Base-by-base conservation (phyloP, 306 rosid genomes). In the Senna tora region DNA sequence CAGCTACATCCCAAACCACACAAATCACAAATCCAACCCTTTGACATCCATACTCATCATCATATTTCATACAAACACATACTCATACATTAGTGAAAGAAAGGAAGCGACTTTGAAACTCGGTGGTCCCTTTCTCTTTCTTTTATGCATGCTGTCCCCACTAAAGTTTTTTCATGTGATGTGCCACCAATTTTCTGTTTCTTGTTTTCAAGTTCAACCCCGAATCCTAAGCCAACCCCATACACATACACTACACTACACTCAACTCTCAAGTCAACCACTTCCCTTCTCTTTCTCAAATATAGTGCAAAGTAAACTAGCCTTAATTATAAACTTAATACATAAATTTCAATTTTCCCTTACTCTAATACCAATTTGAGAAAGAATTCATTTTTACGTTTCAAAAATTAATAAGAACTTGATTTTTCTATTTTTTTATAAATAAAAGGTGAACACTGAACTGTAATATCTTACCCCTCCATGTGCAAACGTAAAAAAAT, bases 221-320 rank as follows among this genome's bases (percentile, higher is more conserved):
- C 82, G 87, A 81, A 90, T 88, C 97, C 97, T 80, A 89, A 52
- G 92, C 87, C 33, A 57, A 50, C 2, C 1, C 49, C 1, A 43
- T 1, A 11, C 1, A 43, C 0, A 11, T 8, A 60, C 41, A 25
- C 6, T 9, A 72, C 79, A 25, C 30, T 25, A 25, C n/a, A n/a
- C n/a, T n/a, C n/a, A n/a, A n/a, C n/a, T n/a, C n/a, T n/a, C n/a
- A 25, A 81, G 93, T 85, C 90, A 85, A 85, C 85, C n/a, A 67
- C 71, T 66, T 7, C 28, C 53, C 60, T 77, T 65, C 61, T 55
- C 61, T 22, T 21, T 25, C 61, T 25, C 19, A 54, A 54, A 55
- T 22, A n/a, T 36, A 25, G 30, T 25, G 30, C 30, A 25, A 25
- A 3, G 2, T 25, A 25, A 25, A 3, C 30, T 25, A 25, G 30